Conservation (phyloP, 495 filamentous ascomycete species). For the Aspergillus homomorphus region DNA sequence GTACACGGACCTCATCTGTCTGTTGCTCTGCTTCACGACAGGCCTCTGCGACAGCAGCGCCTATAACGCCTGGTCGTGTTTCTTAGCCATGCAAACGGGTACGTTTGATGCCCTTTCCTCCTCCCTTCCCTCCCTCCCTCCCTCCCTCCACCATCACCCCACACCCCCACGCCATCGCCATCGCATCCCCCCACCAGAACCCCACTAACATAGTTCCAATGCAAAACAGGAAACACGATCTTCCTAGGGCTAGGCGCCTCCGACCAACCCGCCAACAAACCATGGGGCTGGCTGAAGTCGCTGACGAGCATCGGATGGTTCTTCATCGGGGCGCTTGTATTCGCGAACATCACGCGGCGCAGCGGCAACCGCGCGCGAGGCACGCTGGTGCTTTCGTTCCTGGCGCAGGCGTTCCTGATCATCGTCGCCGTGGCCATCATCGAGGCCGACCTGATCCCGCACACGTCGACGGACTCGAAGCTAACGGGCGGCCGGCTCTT, state of each 20-base stretch:
- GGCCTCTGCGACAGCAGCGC: constrained; percentile 59
- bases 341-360: constrained; percentile 31
- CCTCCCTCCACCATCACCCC: neutral
- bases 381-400: constrained; percentile 51
- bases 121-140: neutral
- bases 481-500: constrained; percentile 7
- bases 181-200: too few species aligned
- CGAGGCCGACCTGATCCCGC: constrained; percentile 41
- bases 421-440: constrained; percentile 53
- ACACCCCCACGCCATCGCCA: neutral
- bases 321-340: constrained; percentile 48
- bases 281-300: constrained; percentile 58
- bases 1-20: constrained; percentile 51
- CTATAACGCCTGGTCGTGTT: constrained; percentile 61
- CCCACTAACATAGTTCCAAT: neutral
- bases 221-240: constrained; percentile 58
- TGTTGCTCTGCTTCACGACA: constrained; percentile 54
- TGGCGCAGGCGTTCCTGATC: constrained; percentile 52
- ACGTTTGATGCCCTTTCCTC: constrained; percentile 12
- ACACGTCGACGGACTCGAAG: constrained; percentile 16
- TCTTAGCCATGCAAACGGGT: constrained; percentile 64
- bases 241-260: constrained; percentile 60
- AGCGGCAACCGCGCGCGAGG: constrained; percentile 39
- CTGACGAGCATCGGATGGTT: constrained; percentile 54
- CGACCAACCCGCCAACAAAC: constrained; percentile 41